phyloP scores from a whole-genome alignment of 2,329 filamentous ascomycete genomes.

The Penicillium sp. region DNA sequence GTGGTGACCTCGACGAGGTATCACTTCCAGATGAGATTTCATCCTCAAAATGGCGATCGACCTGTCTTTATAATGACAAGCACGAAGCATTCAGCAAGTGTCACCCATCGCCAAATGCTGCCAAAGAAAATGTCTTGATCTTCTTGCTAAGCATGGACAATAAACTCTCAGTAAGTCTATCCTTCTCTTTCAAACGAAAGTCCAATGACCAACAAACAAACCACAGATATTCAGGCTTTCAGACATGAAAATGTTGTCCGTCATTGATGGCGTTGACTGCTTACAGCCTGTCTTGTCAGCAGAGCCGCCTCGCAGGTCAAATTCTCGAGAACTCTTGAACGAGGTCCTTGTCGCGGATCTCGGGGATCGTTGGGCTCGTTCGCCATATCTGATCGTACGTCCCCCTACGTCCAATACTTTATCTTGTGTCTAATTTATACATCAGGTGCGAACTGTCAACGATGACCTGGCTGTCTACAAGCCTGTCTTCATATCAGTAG shows the following conservation, averaged over 20 bases:
- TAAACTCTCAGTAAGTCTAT: slow-evolving; percentile 64
- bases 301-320: slow-evolving; percentile 69
- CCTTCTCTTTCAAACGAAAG: neutral
- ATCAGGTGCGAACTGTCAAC: slow-evolving; percentile 69
- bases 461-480: slow-evolving; percentile 88
- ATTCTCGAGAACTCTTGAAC: slow-evolving; percentile 68
- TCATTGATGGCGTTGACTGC: slow-evolving; percentile 73
- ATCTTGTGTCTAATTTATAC: slow-evolving; percentile 9
- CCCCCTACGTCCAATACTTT: neutral
- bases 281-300: slow-evolving; percentile 72
- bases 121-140: slow-evolving; percentile 59
- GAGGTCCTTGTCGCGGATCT: slow-evolving; percentile 84
- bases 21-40: slow-evolving; percentile 60
- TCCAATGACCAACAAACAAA: neutral
- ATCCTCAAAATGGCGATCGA: slow-evolving; percentile 73
- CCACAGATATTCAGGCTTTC: slow-evolving; percentile 73
- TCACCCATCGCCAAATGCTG: slow-evolving; percentile 17
- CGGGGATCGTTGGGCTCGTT: slow-evolving; percentile 67
- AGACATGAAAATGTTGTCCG: slow-evolving; percentile 69
- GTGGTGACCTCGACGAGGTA: slow-evolving; percentile 81
- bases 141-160: slow-evolving; percentile 77
- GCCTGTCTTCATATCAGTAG: slow-evolving; percentile 58
- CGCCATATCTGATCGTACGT: slow-evolving; percentile 78
- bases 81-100: slow-evolving; percentile 53
- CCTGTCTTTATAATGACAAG: slow-evolving; percentile 75